Evolutionary conservation across 345 rosid species (phyloP), one percentile per base, ranked within the genome.

Genomic region (Linum trigynum): DNA sequence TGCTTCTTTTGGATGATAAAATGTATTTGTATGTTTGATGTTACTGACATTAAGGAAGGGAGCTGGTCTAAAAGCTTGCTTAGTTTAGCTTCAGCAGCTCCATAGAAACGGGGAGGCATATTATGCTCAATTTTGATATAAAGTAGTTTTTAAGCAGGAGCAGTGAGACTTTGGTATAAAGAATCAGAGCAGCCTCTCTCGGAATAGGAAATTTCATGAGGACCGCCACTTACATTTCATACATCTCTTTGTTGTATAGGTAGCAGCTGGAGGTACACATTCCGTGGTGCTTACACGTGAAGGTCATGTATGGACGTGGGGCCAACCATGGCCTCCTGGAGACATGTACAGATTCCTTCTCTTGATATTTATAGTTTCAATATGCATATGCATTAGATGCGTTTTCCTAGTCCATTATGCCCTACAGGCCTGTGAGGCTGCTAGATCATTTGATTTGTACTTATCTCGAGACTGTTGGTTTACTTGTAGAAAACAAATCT

Each of bases 271-370:
- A 38, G 99, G 99, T 59, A 95, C 99, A 67, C 99, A 91, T 69
- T 95, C 99, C 38, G 97, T 91, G 50, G 99, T 95, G 78, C 89
- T 95, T 65, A 95, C 99, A 6, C 74, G 75, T 10, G 97, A 95
- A 58, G 98, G 99, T 16, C 77, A 81, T 65, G 99, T 95, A 14
- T 95, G 99, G 99, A 85, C 90, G 64, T 95, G 98, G 99, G 99
- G 99, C 78, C 99, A 91, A 65, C 99, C 99, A 38, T 95, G 99
- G 99, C 99, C 99, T 76, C 99, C 99, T 8, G 98, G 98, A 57
- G 99, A 95, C 94, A 95, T 91, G 99, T 95, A 85, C 51, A 38
- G 62, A 67, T 59, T 59, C 43, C 55, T 59, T 63, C 39, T 37
- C 14, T 69, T 63, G 56, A 32, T 16, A 5, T 17, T 14, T 36